phyloP scores from a whole-genome alignment of 106 monocot genomes.

The Allium sativum region DNA sequence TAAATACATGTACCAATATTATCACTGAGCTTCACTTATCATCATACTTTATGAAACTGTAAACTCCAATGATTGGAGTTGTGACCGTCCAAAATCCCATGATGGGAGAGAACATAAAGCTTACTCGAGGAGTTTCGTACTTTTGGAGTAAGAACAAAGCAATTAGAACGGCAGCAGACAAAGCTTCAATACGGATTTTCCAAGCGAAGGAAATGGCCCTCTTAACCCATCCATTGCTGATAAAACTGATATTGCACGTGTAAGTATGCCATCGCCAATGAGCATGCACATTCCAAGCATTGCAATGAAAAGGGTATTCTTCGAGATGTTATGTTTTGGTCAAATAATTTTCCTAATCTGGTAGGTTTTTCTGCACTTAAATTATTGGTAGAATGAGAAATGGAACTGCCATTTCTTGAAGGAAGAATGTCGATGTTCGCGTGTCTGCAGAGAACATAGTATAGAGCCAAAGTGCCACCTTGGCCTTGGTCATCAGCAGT shows the following conservation, averaged over 20 bases:
- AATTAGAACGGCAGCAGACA: constrained; percentile 48
- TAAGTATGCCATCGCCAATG: constrained; percentile 84
- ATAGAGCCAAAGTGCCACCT: constrained; percentile 82
- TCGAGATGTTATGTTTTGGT: constrained; percentile 37
- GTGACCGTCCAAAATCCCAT: constrained; percentile 70
- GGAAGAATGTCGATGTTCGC: constrained; percentile 50
- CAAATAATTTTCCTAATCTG: constrained; percentile 40
- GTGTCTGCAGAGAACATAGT: constrained; percentile 66
- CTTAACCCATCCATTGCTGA: constrained; percentile 72
- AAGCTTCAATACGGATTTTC: constrained; percentile 37
- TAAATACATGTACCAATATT: neutral
- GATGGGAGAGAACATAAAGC: constrained; percentile 82
- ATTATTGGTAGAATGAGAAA: neutral
- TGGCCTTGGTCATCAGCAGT: too few relatives aligned
- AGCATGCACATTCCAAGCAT: constrained; percentile 81
- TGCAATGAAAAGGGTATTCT: constrained; percentile 41
- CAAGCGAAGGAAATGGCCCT: constrained; percentile 54
- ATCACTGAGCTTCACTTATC: neutral
- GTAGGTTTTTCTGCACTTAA: constrained; percentile 4
- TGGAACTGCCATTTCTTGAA: constrained; percentile 16
- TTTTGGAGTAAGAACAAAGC: constrained; percentile 62
- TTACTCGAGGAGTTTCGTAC: constrained; percentile 57
- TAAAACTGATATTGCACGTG: constrained; percentile 80
- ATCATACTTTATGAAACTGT: constrained; percentile 44
- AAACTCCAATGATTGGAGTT: constrained; percentile 65